Conservation (phyloP, 140 eudicot species). For the Cichorium intybus region DNA sequence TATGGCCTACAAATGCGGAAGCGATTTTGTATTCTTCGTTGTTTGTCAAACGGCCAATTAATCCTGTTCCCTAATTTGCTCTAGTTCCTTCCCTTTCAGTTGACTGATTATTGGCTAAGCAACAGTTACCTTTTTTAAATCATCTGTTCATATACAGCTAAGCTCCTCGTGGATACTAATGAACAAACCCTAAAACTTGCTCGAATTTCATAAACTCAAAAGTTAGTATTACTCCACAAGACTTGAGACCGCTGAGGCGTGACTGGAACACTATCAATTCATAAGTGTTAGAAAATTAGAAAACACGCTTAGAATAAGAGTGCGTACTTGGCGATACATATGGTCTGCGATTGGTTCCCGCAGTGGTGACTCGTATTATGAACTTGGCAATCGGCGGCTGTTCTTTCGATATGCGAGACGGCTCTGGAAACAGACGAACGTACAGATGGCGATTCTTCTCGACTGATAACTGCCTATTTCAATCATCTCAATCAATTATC, state of each 20-base stretch:
- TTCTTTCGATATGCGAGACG: constrained; percentile 62
- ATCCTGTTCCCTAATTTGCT: constrained; percentile 1
- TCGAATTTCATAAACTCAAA: not conserved
- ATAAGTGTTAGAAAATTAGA: not conserved
- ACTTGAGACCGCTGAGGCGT: not conserved
- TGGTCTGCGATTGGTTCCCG: constrained; percentile 62
- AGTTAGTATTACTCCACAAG: not conserved
- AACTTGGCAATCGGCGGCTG: constrained; percentile 92
- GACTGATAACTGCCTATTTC: constrained; percentile 68
- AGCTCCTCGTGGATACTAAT: not conserved
- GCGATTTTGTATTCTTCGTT: too few species aligned
- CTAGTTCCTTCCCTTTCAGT: not conserved
- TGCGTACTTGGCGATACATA: constrained; percentile 66
- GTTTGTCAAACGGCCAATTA: not conserved
- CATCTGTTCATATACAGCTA: not conserved
- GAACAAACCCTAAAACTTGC: not conserved
- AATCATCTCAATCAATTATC: not conserved
- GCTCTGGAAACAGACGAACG: constrained; percentile 80
- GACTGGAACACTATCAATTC: not conserved
- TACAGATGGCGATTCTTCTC: constrained; percentile 79
- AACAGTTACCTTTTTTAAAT: not conserved
- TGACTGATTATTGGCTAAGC: constrained; percentile 1
- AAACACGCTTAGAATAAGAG: not conserved
- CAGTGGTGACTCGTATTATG: constrained; percentile 55
- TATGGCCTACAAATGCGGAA: not conserved